Conservation (phyloP, 805 yeast genomes). For the Isabelozyma rhagii region DNA sequence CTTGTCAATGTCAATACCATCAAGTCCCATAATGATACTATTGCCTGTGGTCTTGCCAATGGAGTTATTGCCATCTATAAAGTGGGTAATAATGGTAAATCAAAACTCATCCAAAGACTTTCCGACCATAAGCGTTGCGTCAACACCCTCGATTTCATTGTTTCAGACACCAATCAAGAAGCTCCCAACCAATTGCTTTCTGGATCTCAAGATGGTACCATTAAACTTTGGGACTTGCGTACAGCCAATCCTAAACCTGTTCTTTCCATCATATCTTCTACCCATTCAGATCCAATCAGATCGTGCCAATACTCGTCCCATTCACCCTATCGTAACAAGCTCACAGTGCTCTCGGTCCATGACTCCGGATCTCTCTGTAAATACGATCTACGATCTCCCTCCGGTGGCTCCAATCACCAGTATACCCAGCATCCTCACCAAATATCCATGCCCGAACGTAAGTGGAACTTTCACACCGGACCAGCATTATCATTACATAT, state of each 20-base stretch:
- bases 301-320: slow-evolving; percentile 53
- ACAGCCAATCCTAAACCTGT: slow-evolving; percentile 44
- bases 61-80: slow-evolving; percentile 33
- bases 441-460: slow-evolving; percentile 57
- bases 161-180: slow-evolving; percentile 4
- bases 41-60: slow-evolving; percentile 40
- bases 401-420: slow-evolving; percentile 5
- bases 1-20: slow-evolving; percentile 38
- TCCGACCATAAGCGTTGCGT: slow-evolving; percentile 41
- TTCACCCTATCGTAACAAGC: slow-evolving; percentile 35
- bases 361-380: slow-evolving; percentile 86
- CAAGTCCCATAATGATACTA: slow-evolving; percentile 26
- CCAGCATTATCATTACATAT: slow-evolving; percentile 87
- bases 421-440: slow-evolving; percentile 7
- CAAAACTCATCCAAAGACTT: slow-evolving; percentile 24
- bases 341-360: slow-evolving; percentile 68
- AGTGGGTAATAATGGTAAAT: slow-evolving; percentile 29
- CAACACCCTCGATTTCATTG: slow-evolving; percentile 38
- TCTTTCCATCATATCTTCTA: slow-evolving; percentile 43
- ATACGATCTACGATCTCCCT: slow-evolving; percentile 66
- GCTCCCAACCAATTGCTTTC: slow-evolving; percentile 26
- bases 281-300: slow-evolving; percentile 70
- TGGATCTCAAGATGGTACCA: slow-evolving; percentile 80
- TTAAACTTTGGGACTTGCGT: slow-evolving; percentile 73
- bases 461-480: slow-evolving; percentile 85